Percentiles rank a stretch among this genome's conserved stretches.
Conservation (phyloP, 352 stramenopile species). For the Globisporangium ultimum region DNA sequence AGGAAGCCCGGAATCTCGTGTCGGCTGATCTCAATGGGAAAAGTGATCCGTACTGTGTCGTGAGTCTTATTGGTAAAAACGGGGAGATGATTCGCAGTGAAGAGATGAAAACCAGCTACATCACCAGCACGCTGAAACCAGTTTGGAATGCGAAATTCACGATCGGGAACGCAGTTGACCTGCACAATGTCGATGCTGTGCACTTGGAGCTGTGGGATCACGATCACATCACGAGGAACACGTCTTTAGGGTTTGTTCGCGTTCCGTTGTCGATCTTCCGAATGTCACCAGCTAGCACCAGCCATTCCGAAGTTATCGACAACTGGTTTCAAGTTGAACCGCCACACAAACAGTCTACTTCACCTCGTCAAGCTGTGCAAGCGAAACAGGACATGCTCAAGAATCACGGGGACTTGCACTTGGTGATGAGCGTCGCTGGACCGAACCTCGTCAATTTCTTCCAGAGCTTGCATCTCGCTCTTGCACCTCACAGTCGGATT, state of each 20-base stretch:
- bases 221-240: conserved; percentile 44
- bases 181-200: conserved; percentile 50
- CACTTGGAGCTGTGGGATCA: conserved; percentile 64
- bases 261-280: conserved; percentile 60
- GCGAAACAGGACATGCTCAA: conserved; percentile 43
- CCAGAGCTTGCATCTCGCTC: conserved; percentile 30
- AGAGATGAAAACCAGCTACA: conserved; percentile 50
- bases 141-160: conserved; percentile 53
- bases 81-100: conserved; percentile 52
- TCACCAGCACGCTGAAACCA: conserved; percentile 43
- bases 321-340: conserved; percentile 64
- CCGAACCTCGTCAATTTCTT: conserved; percentile 71
- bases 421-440: conserved; percentile 62
- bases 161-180: conserved; percentile 45
- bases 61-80: conserved; percentile 61
- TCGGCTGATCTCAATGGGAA: conserved; percentile 57
- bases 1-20: conserved; percentile 47
- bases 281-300: conserved; percentile 57
- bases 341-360: conserved; percentile 26
- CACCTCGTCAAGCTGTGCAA: conserved; percentile 19
- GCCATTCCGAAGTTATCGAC: conserved; percentile 57
- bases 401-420: conserved; percentile 53
- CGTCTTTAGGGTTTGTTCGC: conserved; percentile 52
- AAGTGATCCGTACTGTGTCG: conserved; percentile 69
- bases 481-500: conserved; percentile 35